Evolutionary conservation across 2,329 filamentous ascomycete genomes (phyloP).

Genomic region (Colletotrichum coccodes): DNA sequence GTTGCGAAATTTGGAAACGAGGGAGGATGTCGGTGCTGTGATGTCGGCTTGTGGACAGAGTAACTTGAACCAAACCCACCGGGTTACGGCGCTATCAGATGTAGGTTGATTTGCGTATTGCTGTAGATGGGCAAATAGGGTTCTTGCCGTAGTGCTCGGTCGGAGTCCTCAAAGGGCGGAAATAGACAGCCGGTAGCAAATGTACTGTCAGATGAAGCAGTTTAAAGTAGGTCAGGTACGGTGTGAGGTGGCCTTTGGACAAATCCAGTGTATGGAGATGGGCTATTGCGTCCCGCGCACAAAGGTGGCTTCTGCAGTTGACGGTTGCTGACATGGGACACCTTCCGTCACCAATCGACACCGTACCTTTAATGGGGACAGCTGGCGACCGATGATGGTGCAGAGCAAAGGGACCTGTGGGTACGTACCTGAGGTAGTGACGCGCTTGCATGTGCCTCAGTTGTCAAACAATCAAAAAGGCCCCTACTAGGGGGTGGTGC

Average conservation of each 20-base stretch:
- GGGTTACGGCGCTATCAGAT: not conserved
- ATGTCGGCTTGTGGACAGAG: not conserved
- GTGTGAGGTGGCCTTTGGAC: slow-evolving; percentile 4
- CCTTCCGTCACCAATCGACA: not conserved
- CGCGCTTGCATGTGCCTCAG: too few relatives aligned
- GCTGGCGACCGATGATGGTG: not conserved
- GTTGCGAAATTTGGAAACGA: not conserved
- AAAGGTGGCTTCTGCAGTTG: not conserved
- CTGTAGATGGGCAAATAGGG: not conserved
- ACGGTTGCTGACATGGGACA: not conserved
- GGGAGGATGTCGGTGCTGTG: not conserved
- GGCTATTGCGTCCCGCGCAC: not conserved
- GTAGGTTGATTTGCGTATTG: not conserved
- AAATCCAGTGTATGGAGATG: not conserved
- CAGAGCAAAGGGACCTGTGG: not conserved
- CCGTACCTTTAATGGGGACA: not conserved
- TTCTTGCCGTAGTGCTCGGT: not conserved
- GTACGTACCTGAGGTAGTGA: too few relatives aligned
- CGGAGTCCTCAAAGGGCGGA: too few relatives aligned
- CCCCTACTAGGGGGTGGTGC: too few relatives aligned
- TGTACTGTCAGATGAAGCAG: not conserved
- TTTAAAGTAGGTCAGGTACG: not conserved
- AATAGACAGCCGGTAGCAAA: not conserved
- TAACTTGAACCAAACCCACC: not conserved
- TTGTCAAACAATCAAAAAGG: too few relatives aligned